Evolutionary conservation across 805 yeast species (phyloP), one percentile per base, ranked within the genome.

Genomic region (Wickerhamiella dianesei): DNA sequence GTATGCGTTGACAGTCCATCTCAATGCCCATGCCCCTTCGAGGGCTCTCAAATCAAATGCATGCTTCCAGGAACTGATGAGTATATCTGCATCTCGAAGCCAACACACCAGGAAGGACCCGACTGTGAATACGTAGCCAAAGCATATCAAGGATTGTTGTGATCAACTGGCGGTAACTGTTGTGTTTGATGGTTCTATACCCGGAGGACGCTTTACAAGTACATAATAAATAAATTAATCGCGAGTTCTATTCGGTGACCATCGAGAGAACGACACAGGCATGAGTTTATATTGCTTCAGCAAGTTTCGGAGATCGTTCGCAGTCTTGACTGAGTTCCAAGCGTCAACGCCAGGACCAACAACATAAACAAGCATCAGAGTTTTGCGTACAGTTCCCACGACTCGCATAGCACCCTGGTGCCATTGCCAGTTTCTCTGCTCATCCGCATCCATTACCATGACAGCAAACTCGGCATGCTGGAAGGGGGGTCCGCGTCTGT

Each of bases 401-500:
- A 92, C 95, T 49, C 99, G 74, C 41, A 81, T 78, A 21, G 77
- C 61, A 2, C 86, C 72, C 2, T 85, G 77, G 45, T 75, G 69
- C 76, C 88, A 81, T 59, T 69, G 71, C 73, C 76, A 77, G 49
- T 63, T 70, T 35, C 59, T 63, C 0, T 63, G 46, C 6, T 59
- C 67, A 12, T 55, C 55, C 9, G 66, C 63, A 1, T 74, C 70
- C 21, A 76, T 49, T 4, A 82, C 66, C 41, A 74, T 58, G 2
- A 85, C 66, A 4, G 89, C 84, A 61, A 76, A 84, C 59, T 87
- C 95, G 0, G 98, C 96, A 61, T 92, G 99, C 44, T 81, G 77
- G 61, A 88, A 86, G 1, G 96, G 96, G 6, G 97, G 98, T 0
- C 99, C 99, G 48, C 89, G 70, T 46, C 80, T 77, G 62, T 92